phyloP scores from a whole-genome alignment of 1,284 basidiomycete genomes.

The Marasmius fiardii region DNA sequence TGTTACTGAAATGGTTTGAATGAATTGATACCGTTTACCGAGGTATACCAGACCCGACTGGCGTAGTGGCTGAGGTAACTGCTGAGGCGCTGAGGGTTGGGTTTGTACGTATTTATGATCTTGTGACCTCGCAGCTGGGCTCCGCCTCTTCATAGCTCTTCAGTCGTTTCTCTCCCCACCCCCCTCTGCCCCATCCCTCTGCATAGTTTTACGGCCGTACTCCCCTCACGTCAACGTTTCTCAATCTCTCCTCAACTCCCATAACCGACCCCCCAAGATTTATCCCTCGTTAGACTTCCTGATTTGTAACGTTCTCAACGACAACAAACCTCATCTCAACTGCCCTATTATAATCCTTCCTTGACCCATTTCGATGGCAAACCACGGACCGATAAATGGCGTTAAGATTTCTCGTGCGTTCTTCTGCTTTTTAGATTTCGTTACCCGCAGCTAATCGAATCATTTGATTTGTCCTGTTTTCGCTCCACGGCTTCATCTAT shows the following conservation, averaged over 20 bases:
- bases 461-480: slow-evolving; percentile 17
- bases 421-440: slow-evolving; percentile 16
- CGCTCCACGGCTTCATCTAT: slow-evolving; percentile 9
- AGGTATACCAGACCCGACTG: background rate
- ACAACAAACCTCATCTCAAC: slow-evolving; percentile 17
- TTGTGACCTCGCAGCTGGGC: background rate
- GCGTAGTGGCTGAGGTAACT: background rate
- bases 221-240: background rate
- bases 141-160: background rate
- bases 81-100: background rate
- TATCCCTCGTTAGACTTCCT: background rate
- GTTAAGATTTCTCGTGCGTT: slow-evolving; percentile 86
- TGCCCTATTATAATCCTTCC: slow-evolving; percentile 11
- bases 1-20: too few relatives aligned
- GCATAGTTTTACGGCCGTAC: slow-evolving; percentile 6
- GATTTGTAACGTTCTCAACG: slow-evolving; percentile 4
- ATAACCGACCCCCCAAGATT: background rate
- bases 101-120: background rate
- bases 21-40: background rate
- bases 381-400: slow-evolving; percentile 84
- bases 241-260: background rate
- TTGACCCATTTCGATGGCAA: slow-evolving; percentile 47
- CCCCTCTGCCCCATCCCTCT: background rate
- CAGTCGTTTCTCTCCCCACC: background rate
- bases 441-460: slow-evolving; percentile 29